Conservation (phyloP, 2,329 filamentous ascomycete genomes). For the Beauveria brongniartii region DNA sequence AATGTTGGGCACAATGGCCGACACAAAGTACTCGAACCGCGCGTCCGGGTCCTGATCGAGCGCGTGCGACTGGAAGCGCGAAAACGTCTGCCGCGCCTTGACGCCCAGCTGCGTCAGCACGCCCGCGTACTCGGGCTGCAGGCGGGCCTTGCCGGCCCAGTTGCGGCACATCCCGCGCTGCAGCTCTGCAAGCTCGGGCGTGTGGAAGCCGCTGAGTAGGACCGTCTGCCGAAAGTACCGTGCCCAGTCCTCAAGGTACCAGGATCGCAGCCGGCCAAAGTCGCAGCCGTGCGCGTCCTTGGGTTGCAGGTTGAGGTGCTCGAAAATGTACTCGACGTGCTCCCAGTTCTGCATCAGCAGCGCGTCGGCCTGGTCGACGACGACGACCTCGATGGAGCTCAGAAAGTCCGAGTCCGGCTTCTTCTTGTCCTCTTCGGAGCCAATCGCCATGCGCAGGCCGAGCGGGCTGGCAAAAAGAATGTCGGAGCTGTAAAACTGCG, state of each 20-base stretch:
- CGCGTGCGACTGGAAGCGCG: conserved; percentile 66
- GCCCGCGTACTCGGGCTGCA: conserved; percentile 60
- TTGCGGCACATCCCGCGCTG: conserved; percentile 72
- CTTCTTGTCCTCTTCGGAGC: conserved; percentile 58
- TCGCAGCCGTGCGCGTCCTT: conserved; percentile 87
- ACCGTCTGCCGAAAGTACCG: conserved; percentile 78
- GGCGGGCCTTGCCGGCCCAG: conserved; percentile 68
- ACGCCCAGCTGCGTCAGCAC: conserved; percentile 66
- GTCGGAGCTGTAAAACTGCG: conserved; percentile 93
- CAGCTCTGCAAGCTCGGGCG: conserved; percentile 77
- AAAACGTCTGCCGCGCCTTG: conserved; percentile 78
- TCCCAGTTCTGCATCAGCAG: conserved; percentile 99
- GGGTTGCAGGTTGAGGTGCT: conserved; percentile 84
- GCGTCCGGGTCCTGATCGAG: conserved; percentile 74
- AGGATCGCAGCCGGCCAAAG: conserved; percentile 79
- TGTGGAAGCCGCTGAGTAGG: conserved; percentile 72
- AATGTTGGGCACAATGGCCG: conserved; percentile 68
- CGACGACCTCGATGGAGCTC: conserved; percentile 82
- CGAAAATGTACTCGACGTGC: conserved; percentile 85
- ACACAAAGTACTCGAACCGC: conserved; percentile 85
- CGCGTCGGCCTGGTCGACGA: conserved; percentile 88
- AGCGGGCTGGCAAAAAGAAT: conserved; percentile 88
- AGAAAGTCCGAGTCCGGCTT: conserved; percentile 79
- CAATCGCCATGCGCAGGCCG: conserved; percentile 83
- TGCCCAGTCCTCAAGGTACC: conserved; percentile 88